Base-by-base conservation (phyloP, 305 asterid genomes). In the Fraxinus albicans region DNA sequence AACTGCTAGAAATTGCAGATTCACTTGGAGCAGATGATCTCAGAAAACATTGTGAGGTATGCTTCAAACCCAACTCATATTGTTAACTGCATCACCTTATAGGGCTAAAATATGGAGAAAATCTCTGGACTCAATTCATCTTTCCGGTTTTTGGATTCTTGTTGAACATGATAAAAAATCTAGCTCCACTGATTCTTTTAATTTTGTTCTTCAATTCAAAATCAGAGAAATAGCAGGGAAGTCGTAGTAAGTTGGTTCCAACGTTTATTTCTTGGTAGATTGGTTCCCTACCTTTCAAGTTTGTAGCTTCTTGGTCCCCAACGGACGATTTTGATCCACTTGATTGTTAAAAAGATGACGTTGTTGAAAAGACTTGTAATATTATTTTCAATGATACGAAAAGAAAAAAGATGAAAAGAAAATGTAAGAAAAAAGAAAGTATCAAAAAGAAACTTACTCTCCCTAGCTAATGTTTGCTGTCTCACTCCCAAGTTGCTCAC, bases 1-100 rank as follows among this genome's bases (percentile, higher is more conserved):
- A 91, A 88, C 84, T 97, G 84, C 91, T 97, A 79, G 99, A 97
- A 88, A 93, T 97, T 84, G 96, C 99, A n/a, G 98, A 97, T 89
- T 78, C 99, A 73, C 87, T 97, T 55, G 98, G 86, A 83, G 99
- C 98, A 70, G 91, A 91, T 86, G 92, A 90, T 84, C 93, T 97
- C 84, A 93, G 88, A 91, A 90, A 88, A 76, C 92, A 93, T 78
- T 94, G 99, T 47, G 93, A 89, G 97, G 99, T 94, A 86, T 50
- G 15, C 60, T 15, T 50, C 60, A 50, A 50, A 50, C 60, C 21
- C 60, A 15, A 50, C 1, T 15, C 8, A 15, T 15, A 15, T 50
- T 50, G 60, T 50, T 25, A 50, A 4, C 58, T 15, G 58, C 58
- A 15, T 50, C 21, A 15, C 60, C 21, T 2, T 31, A 40, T 40